Evolutionary conservation across 2,329 filamentous ascomycete species (phyloP), one percentile per base, ranked within the genome.

Genomic region (Westerdykella ornata): DNA sequence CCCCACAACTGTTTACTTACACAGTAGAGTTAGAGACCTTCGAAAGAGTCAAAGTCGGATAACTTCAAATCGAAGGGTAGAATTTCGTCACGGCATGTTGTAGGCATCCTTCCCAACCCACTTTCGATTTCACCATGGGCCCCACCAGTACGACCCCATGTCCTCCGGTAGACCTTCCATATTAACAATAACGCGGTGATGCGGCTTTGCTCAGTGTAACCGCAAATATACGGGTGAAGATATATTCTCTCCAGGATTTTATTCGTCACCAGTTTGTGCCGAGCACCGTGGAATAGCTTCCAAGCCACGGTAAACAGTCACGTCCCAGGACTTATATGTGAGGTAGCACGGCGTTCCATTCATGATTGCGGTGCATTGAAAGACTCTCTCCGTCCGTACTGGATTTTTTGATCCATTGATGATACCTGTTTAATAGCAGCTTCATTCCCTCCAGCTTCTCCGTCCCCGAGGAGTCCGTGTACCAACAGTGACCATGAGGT

Each of bases 401-500:
- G 8, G 16, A 17, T 14, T 7, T 6, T 13, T 15, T 5, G 16
- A 15, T 3, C 30, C 3, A 6, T 33, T n/a, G 30, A 15, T 33
- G 9, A 17, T 13, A 14, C 3, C 4, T 11, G 5, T 3, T 15
- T 33, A 33, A 11, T 15, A 33, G 12, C 16, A 14, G n/a, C 30
- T 3, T 33, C 30, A 17, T 8, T 33, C n/a, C 30, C 16, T 33
- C 30, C 30, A 33, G 4, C 3, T 13, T 17, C 30, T 33, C 30
- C 30, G 4, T 3, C 3, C 14, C 30, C 30, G 8, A 14, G 30
- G 30, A 33, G 12, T 13, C 2, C 5, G 22, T 26, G 22, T 26
- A 26, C 22, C 22, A 4, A 26, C 22, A 26, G 22, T 26, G 4
- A 52, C 14, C 11, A 61, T 61, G 57, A 48, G 37, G 44, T 57